Conservation (phyloP, 225 moss, liverwort and hornwort species). For the Takakia lepidozioides region DNA sequence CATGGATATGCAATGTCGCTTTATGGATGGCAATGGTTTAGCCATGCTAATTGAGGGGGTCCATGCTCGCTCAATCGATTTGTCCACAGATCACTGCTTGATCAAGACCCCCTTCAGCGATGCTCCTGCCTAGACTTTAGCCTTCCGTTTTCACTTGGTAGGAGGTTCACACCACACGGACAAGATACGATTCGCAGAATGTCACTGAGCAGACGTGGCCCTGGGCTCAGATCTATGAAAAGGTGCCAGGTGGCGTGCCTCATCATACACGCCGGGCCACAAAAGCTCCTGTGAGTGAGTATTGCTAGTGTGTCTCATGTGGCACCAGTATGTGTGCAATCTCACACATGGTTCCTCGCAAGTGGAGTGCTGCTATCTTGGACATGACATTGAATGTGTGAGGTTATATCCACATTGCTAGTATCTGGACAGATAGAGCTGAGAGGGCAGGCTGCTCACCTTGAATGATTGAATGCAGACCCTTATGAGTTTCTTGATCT, state of each 20-base stretch:
- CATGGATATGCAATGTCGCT: constrained; percentile 78
- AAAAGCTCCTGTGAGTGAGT: constrained; percentile 98
- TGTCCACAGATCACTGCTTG: constrained; percentile 99
- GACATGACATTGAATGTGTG: constrained; percentile 73
- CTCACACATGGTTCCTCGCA: constrained; percentile 85
- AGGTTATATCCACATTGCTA: constrained; percentile 60
- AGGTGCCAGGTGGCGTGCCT: constrained; percentile 98
- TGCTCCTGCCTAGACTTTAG: constrained; percentile 97
- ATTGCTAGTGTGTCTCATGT: constrained; percentile 89
- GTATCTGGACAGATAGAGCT: constrained; percentile 40
- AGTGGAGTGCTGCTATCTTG: constrained; percentile 71
- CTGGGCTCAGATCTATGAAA: constrained; percentile 86
- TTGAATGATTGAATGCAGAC: constrained; percentile 30
- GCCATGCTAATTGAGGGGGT: constrained; percentile 99
- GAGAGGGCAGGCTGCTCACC: constrained; percentile 53
- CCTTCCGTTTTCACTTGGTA: constrained; percentile 82
- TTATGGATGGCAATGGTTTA: constrained; percentile 89
- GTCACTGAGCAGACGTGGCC: constrained; percentile 96
- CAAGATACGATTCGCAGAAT: constrained; percentile 94
- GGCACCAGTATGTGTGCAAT: constrained; percentile 85
- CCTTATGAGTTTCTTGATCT: no score
- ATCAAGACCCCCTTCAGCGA: constrained; percentile 78
- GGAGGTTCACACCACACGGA: constrained; percentile 85
- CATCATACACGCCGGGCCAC: constrained; percentile 80
- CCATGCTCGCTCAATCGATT: constrained; percentile 88